Conservation (phyloP, 2,329 filamentous ascomycete species). For the Epichloe bromicola region DNA sequence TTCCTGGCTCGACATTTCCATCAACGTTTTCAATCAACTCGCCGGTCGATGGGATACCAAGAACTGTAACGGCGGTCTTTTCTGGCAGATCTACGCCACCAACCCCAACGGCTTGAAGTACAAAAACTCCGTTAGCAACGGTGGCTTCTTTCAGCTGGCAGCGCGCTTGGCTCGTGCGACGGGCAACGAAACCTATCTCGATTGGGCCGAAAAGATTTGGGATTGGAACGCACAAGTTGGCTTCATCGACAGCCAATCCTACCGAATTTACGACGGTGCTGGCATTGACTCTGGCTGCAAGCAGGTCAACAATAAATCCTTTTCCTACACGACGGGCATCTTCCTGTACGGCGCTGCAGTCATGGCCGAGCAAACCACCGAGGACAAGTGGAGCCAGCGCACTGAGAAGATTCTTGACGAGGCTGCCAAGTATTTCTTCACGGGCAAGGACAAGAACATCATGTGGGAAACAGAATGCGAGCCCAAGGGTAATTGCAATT, state of each 20-base stretch:
- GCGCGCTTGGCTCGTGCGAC: constrained; percentile 62
- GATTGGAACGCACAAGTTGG: constrained; percentile 48
- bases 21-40: constrained; percentile 62
- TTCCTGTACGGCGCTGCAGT: constrained; percentile 52
- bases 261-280: constrained; percentile 51
- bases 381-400: constrained; percentile 40
- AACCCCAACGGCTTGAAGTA: constrained; percentile 67
- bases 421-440: constrained; percentile 40
- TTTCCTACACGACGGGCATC: constrained; percentile 53
- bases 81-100: constrained; percentile 69
- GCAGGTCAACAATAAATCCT: constrained; percentile 39
- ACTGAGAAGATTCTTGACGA: constrained; percentile 38
- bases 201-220: constrained; percentile 56
- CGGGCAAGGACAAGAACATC: constrained; percentile 40
- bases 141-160: constrained; percentile 70
- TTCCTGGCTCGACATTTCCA: constrained; percentile 52
- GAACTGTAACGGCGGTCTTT: constrained; percentile 57
- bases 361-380: constrained; percentile 46
- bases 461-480: constrained; percentile 60
- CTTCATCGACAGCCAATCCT: constrained; percentile 39
- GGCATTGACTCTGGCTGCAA: constrained; percentile 40
- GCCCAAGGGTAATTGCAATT: constrained; percentile 39
- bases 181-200: constrained; percentile 48
- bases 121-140: constrained; percentile 73
- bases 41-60: constrained; percentile 55